These are phyloP conservation scores for Ceratopteris richardii DNA, from an alignment of 75 land plant species.

Conservation along the genomic window DNA sequence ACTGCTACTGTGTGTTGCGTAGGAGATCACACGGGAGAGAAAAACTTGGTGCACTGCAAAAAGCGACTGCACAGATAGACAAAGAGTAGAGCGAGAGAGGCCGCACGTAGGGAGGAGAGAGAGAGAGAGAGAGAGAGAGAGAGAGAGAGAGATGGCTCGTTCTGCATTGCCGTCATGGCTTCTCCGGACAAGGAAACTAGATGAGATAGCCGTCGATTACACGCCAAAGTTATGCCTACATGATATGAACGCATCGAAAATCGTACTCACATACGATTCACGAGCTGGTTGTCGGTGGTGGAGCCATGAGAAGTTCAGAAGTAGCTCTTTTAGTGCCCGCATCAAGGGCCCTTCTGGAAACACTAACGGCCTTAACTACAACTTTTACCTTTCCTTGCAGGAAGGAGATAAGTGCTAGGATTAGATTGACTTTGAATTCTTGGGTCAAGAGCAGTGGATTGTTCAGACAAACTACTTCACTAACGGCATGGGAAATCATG, in stretches of 20 bases:
- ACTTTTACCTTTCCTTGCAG: constrained; percentile 57
- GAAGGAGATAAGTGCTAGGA: constrained; percentile 59
- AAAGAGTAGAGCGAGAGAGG: too few species aligned
- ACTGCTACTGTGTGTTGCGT: too few species aligned
- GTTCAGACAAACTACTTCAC: constrained; percentile 68
- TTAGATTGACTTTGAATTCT: constrained; percentile 71
- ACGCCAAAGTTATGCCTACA: constrained; percentile 42
- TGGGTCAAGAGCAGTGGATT: constrained; percentile 46
- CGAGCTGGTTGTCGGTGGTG: constrained; percentile 68
- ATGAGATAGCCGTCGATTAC: constrained; percentile 55
- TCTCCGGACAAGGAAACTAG: constrained; percentile 20
- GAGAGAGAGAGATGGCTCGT: neutral
- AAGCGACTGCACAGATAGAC: too few species aligned
- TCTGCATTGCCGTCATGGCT: constrained; percentile 1
- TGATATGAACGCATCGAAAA: constrained; percentile 19
- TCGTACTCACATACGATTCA: constrained; percentile 39
- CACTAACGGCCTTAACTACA: constrained; percentile 62
- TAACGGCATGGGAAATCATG: constrained; percentile 43
- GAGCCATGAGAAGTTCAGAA: constrained; percentile 25
- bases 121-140: neutral
- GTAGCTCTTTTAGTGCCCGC: constrained; percentile 46
- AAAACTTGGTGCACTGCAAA: too few species aligned
- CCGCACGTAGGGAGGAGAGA: too few species aligned
- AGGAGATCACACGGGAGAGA: too few species aligned
- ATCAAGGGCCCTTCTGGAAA: constrained; percentile 53